Evolutionary conservation across 805 yeast species (phyloP), one percentile per base, ranked within the genome.

Genomic region (Candida morakotiae): DNA sequence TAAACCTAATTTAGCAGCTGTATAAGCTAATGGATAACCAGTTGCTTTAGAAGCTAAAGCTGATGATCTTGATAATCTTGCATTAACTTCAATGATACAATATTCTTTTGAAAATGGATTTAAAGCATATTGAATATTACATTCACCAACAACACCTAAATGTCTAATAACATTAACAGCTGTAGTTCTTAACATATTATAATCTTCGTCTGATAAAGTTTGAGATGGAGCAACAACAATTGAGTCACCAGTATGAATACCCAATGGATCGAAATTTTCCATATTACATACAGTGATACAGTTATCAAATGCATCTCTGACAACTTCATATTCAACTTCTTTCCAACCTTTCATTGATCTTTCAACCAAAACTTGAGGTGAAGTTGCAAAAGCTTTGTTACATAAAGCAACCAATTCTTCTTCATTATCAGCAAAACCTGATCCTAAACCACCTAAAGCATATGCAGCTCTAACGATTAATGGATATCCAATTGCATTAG

Each of bases 331-430:
- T 69, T 91, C 98, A 53, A 91, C 85, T 70, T 91, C 98, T 64
- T 91, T 91, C 98, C 98, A 91, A 47, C 98, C 98, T 71, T 93
- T 93, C 95, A 91, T 86, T 32, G 96, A 87, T 60, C 81, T 80
- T 72, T 91, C 98, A 45, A 91, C 93, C 47, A 91, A 74, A 39
- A 91, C 95, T 70, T 91, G 98, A 9, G 98, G 97, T 40, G 96
- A 83, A 20, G 94, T 78, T 35, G 98, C 96, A 62, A 91, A 88
- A 0, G 98, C 96, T 59, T 84, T 81, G 56, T 79, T 78, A 71
- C 96, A 88, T 49, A 91, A 73, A 31, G 79, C 89, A 40, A 83
- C 73, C 55, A 91, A 76, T 68, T 91, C 89, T 46, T 75, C 64
- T 56, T 86, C 87, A 59, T 87, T 84, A 49, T 86, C 84, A 40